Conservation (phyloP, 306 rosid species). For the Lathyrus aphaca region DNA sequence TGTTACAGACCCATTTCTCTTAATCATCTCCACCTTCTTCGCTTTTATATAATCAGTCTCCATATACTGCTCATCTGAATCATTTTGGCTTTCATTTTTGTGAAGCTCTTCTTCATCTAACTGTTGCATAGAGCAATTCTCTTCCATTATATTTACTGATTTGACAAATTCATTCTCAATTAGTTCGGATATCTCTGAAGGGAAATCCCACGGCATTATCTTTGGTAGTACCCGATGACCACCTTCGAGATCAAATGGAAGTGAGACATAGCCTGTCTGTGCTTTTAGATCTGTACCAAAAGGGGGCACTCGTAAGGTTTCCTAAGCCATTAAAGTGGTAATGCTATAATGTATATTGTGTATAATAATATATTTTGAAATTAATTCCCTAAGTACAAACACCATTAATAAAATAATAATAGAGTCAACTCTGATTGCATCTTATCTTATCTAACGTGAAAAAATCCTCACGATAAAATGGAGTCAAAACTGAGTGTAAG, state of each 20-base stretch:
- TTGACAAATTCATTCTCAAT: constrained; percentile 64
- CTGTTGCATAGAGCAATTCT: constrained; percentile 46
- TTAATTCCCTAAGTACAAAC: constrained; percentile 31
- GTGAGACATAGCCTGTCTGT: constrained; percentile 49
- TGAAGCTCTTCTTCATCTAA: constrained; percentile 48
- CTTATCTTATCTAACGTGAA: neutral
- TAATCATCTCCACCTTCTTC: constrained; percentile 78
- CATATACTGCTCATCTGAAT: constrained; percentile 39
- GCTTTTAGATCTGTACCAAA: constrained; percentile 57
- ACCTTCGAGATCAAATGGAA: constrained; percentile 74
- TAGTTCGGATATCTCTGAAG: constrained; percentile 73
- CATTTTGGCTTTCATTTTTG: constrained; percentile 42
- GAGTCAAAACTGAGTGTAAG: constrained; percentile 3
- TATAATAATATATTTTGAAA: constrained; percentile 21
- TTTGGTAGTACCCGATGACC: constrained; percentile 77
- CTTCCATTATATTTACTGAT: constrained; percentile 55
- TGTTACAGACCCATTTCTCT: constrained; percentile 61
- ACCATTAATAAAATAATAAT: constrained; percentile 9
- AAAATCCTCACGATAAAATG: constrained; percentile 18
- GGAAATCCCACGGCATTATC: constrained; percentile 88
- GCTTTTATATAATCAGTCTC: constrained; percentile 54
- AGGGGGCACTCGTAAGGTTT: constrained; percentile 25
- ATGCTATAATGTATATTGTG: neutral
- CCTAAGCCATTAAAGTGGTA: constrained; percentile 27
- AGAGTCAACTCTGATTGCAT: constrained; percentile 2